Base-by-base conservation (phyloP, 2,329 filamentous ascomycete genomes). In the Colletotrichum chrysophilum region DNA sequence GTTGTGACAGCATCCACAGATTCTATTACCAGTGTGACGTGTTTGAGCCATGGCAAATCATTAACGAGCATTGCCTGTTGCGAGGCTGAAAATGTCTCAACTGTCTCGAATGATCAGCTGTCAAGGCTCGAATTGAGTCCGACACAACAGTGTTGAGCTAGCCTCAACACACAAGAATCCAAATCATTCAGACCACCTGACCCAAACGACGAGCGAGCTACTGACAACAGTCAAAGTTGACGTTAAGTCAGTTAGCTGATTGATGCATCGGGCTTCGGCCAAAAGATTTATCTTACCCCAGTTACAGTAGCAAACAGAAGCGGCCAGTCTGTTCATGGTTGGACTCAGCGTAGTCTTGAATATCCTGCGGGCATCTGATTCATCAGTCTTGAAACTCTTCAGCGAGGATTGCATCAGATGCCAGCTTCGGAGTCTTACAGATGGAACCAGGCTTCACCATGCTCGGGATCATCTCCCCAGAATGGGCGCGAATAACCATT, bases 331-430 rank as follows among this genome's bases (percentile, higher is more conserved):
- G 5, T 43, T 18, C 3, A 3, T 10, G 9, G 38, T 10, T 43
- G 38, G 8, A 43, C 38, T 18, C 5, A 0, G 5, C 0, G 38
- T 6, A 43, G 38, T 10, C 18, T 43, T 0, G 0, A 10, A 43
- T 43, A 43, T 43, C 18, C 8, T 43, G 38, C 0, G 38, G 18
- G 5, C 18, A 1, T n/a, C 18, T 43, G 1, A 6, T 18, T 0
- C 0, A n/a, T 43, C 18, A 43, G 38, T 12, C 38, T 43, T 1
- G 18, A 0, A n/a, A n/a, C 2, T 4, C n/a, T 0, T 43, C 16
- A 10, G 4, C 0, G 0, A n/a, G 0, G 18, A 10, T n/a, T n/a
- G 38, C 3, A 1, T n/a, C 0, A 1, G 18, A n/a, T 0, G 38
- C 0, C 0, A 43, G 18, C 16, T 1, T n/a, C 5, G 1, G 5